Percentiles rank a stretch among this genome's conserved stretches.
phyloP scores from a whole-genome alignment of 2,329 filamentous ascomycete genomes.

The Ceratocystis huliohia region DNA sequence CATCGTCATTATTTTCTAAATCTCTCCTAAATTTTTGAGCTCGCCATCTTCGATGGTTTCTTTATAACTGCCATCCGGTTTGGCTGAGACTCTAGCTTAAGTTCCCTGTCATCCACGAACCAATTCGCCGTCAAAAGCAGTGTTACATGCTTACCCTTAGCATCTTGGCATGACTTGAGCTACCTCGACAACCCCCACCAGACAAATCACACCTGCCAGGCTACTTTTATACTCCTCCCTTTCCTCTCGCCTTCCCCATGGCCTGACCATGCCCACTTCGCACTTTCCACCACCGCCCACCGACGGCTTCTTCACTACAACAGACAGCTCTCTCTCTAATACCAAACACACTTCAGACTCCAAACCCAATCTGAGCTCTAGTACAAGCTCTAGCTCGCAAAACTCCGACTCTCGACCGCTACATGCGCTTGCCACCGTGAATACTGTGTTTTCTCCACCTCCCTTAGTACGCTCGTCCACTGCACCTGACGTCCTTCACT shows the following conservation, averaged over 20 bases:
- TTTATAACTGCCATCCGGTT: too few relatives aligned
- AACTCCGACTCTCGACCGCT: constrained; percentile 23
- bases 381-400: neutral
- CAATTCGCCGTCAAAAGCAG: too few relatives aligned
- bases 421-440: constrained; percentile 9
- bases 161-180: neutral
- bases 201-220: neutral
- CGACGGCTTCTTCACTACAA: constrained; percentile 58
- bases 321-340: neutral
- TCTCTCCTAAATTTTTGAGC: too few relatives aligned
- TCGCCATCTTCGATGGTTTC: too few relatives aligned
- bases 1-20: too few relatives aligned
- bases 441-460: neutral
- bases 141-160: too few relatives aligned
- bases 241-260: neutral
- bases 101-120: too few relatives aligned
- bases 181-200: constrained; percentile 1
- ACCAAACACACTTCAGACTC: neutral
- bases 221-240: neutral
- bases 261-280: neutral
- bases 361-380: neutral
- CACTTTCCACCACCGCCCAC: constrained; percentile 38
- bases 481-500: constrained; percentile 24
- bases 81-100: too few relatives aligned
- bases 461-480: constrained; percentile 11